These are phyloP conservation scores for Leishmania tarentolae DNA, from an alignment of 208 protist genomes.

Conservation along the genomic window DNA sequence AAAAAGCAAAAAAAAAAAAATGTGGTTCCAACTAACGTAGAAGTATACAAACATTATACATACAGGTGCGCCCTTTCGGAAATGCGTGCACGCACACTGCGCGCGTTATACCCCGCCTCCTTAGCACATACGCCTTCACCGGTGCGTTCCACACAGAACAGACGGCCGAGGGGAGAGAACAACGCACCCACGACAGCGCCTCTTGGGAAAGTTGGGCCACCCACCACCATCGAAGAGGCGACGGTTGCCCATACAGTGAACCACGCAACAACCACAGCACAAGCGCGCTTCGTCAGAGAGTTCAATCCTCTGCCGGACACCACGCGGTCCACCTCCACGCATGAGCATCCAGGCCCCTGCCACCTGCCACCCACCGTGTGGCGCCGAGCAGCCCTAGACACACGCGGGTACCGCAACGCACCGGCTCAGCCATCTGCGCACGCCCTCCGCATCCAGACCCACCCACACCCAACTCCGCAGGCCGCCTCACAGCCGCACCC, in stretches of 20 bases:
- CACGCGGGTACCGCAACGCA: neutral
- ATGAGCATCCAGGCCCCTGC: neutral
- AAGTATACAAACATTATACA: neutral
- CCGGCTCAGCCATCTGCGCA: neutral
- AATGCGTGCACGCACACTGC: neutral
- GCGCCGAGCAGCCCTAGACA: neutral
- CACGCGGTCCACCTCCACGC: neutral
- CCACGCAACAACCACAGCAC: too few species aligned
- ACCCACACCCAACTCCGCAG: neutral
- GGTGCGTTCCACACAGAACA: too few species aligned
- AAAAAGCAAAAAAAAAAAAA: neutral
- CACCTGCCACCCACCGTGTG: neutral
- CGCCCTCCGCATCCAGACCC: neutral
- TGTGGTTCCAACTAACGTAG: neutral
- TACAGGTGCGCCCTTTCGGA: neutral
- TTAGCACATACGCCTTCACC: neutral
- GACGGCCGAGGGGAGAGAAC: too few species aligned
- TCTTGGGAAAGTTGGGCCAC: too few species aligned
- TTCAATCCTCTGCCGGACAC: too few species aligned
- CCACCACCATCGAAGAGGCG: too few species aligned
- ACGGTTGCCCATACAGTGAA: too few species aligned
- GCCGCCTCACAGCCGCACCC: neutral
- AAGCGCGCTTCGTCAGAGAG: too few species aligned
- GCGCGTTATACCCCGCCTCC: neutral
- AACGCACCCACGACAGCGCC: too few species aligned